Percentiles rank a stretch among this genome's conserved stretches.
These are phyloP conservation scores for Scorias spongiosa DNA, from an alignment of 2,329 filamentous ascomycete species.

Conservation along the genomic window DNA sequence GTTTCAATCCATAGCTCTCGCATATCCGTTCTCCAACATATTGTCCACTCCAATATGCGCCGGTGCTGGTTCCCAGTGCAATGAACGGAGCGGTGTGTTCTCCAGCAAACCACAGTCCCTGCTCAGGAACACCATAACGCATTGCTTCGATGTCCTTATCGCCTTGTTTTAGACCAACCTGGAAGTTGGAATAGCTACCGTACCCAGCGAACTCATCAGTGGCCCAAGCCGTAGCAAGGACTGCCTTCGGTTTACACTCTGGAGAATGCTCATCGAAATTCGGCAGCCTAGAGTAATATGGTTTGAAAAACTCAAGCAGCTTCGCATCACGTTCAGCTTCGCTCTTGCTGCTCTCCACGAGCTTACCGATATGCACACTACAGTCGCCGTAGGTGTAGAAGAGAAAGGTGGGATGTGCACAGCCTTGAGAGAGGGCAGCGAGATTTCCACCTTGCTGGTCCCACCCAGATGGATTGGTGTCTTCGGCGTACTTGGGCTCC, in stretches of 20 bases:
- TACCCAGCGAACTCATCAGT: slow-evolving; percentile 64
- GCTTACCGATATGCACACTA: slow-evolving; percentile 36
- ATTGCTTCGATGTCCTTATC: slow-evolving; percentile 55
- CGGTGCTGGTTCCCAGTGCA: slow-evolving; percentile 73
- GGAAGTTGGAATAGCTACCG: slow-evolving; percentile 77
- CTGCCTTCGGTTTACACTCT: slow-evolving; percentile 46
- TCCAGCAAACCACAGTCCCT: slow-evolving; percentile 70
- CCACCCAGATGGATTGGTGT: slow-evolving; percentile 51
- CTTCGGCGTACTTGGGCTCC: slow-evolving; percentile 48
- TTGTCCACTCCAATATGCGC: slow-evolving; percentile 86
- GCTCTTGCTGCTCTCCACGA: slow-evolving; percentile 15
- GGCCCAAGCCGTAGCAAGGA: slow-evolving; percentile 63
- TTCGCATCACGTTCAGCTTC: slow-evolving; percentile 36
- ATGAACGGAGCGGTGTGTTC: slow-evolving; percentile 88
- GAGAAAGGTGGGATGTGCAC: slow-evolving; percentile 63
- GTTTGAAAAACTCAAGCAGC: slow-evolving; percentile 53
- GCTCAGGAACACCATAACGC: slow-evolving; percentile 40
- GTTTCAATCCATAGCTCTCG: slow-evolving; percentile 32
- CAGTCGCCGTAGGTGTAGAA: slow-evolving; percentile 65
- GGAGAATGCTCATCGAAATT: slow-evolving; percentile 41
- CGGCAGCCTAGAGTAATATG: slow-evolving; percentile 64
- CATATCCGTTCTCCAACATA: slow-evolving; percentile 52
- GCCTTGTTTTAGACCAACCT: slow-evolving; percentile 53
- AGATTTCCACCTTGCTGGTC: slow-evolving; percentile 52
- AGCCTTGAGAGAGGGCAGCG: slow-evolving; percentile 42